A percentile compares a stretch with the other conserved stretches of the same genome.
phyloP scores from a whole-genome alignment of 441 rosid species.

The Adansonia grandidieri region DNA sequence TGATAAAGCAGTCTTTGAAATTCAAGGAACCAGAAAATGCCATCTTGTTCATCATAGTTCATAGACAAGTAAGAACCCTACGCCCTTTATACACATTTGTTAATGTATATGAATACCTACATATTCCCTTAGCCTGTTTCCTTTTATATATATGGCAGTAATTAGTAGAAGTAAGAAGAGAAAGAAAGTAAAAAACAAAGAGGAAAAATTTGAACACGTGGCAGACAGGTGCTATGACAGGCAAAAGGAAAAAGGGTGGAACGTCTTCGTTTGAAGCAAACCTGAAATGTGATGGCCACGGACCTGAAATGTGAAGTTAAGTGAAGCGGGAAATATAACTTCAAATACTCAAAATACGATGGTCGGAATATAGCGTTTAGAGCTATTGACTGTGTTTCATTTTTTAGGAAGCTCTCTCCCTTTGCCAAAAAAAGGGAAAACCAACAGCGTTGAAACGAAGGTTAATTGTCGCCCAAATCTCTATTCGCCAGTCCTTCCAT shows the following conservation, averaged over 20 bases:
- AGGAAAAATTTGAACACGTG: background rate
- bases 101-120: too few relatives aligned
- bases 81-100: background rate
- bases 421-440: too few relatives aligned
- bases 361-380: background rate
- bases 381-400: background rate
- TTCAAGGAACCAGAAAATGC: constrained; percentile 85
- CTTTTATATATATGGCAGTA: too few relatives aligned
- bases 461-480: background rate
- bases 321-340: constrained; percentile 17
- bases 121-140: too few relatives aligned
- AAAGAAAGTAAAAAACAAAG: too few relatives aligned
- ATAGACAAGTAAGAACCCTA: constrained; percentile 82
- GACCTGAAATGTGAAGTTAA: background rate
- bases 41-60: constrained; percentile 58
- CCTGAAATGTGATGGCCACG: background rate
- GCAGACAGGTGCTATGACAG: background rate
- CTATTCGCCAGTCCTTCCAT: constrained; percentile 29
- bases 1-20: constrained; percentile 84
- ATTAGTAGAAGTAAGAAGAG: too few relatives aligned
- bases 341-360: background rate
- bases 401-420: background rate
- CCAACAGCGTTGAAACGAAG: background rate
- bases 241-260: too few relatives aligned
- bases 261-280: background rate